A percentile compares a stretch with the other conserved stretches of the same genome.
Conservation (phyloP, 169 alveolate species). For the Plasmodium relictum region DNA sequence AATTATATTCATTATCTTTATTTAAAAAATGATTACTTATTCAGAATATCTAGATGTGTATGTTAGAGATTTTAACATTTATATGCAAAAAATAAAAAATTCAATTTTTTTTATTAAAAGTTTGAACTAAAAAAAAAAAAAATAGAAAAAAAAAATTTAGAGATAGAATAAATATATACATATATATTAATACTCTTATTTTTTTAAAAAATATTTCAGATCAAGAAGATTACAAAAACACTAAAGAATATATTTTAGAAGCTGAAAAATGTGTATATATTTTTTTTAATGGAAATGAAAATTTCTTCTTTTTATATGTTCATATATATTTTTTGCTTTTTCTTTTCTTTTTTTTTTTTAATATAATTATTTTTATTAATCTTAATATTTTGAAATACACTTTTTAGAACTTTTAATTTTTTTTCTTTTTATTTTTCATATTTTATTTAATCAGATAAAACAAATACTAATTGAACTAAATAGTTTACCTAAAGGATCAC, state of each 20-base stretch:
- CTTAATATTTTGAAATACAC: neutral
- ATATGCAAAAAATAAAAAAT: constrained; percentile 56
- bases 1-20: neutral
- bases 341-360: neutral
- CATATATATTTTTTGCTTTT: neutral
- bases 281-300: neutral
- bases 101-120: constrained; percentile 44
- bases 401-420: neutral
- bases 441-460: constrained; percentile 41
- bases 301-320: neutral
- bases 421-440: neutral
- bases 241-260: constrained; percentile 48
- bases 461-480: constrained; percentile 57
- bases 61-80: constrained; percentile 51
- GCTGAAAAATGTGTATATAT: constrained; percentile 75
- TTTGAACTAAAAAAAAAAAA: constrained; percentile 45
- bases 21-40: constrained; percentile 65
- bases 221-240: constrained; percentile 40
- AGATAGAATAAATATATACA: neutral
- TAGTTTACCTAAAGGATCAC: constrained; percentile 73
- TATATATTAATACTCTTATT: neutral
- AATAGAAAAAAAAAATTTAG: neutral
- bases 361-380: neutral
- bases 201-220: constrained; percentile 31
- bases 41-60: constrained; percentile 76